Evolutionary conservation across 805 yeast species (phyloP).

Genomic region (Cyberlindnera petersonii): DNA sequence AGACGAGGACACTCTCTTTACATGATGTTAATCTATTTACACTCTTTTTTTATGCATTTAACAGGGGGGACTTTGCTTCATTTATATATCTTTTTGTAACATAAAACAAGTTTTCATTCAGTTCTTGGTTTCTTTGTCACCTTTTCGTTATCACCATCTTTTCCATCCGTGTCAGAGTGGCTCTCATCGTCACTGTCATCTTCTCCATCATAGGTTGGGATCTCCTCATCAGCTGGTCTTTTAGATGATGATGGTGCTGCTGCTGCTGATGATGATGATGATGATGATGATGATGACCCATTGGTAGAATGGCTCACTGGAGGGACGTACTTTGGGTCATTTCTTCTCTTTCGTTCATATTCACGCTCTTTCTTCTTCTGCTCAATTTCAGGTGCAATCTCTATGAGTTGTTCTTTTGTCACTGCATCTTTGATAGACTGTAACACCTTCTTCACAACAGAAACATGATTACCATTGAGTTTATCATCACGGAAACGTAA

Average conservation of each 20-base stretch:
- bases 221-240: constrained; percentile 9
- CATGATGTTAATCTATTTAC: constrained; percentile 39
- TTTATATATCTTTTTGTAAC: not conserved
- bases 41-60: not conserved
- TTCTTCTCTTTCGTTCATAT: constrained; percentile 19
- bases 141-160: constrained; percentile 1
- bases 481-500: constrained; percentile 93
- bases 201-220: constrained; percentile 7
- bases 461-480: constrained; percentile 75
- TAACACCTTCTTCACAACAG: constrained; percentile 77
- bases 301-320: constrained; percentile 1
- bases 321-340: constrained; percentile 7
- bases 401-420: constrained; percentile 66
- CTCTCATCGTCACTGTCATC: constrained; percentile 3
- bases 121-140: constrained; percentile 9
- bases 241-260: not conserved
- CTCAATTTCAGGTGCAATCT: constrained; percentile 52
- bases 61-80: too few species aligned
- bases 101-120: constrained; percentile 1
- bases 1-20: constrained; percentile 94
- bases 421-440: constrained; percentile 86
- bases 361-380: constrained; percentile 61
- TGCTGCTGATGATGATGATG: not conserved
- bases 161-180: constrained; percentile 1
- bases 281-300: not conserved